phyloP scores from a whole-genome alignment of 2,329 filamentous ascomycete genomes.

The Cercospora berteroae region DNA sequence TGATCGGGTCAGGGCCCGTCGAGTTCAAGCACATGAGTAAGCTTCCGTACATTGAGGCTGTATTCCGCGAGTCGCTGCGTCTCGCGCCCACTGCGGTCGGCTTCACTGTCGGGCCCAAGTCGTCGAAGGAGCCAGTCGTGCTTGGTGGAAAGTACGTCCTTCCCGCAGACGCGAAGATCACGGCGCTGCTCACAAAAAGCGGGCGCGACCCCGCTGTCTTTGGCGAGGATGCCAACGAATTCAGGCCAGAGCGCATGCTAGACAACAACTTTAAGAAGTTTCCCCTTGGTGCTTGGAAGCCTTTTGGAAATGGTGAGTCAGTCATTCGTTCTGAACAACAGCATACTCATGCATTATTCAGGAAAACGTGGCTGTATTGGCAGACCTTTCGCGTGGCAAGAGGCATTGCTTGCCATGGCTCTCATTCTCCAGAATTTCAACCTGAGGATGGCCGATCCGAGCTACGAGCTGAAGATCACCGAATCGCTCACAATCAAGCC shows the following conservation, averaged over 20 bases:
- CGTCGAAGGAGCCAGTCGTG: constrained; percentile 35
- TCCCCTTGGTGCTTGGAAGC: constrained; percentile 40
- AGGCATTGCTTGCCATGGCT: constrained; percentile 54
- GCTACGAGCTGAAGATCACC: constrained; percentile 57
- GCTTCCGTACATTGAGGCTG: constrained; percentile 63
- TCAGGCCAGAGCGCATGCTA: constrained; percentile 70
- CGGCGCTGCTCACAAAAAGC: constrained; percentile 52
- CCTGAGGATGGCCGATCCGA: constrained; percentile 60
- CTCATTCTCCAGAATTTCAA: constrained; percentile 71
- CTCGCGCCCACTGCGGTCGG: constrained; percentile 58
- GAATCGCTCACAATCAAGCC: constrained; percentile 63
- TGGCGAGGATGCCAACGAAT: constrained; percentile 63
- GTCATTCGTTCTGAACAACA: constrained; percentile 12
- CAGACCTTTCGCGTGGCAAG: constrained; percentile 70
- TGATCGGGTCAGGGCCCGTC: constrained; percentile 60
- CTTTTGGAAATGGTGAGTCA: constrained; percentile 64
- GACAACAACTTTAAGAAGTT: constrained; percentile 61
- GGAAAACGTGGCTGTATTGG: constrained; percentile 71
- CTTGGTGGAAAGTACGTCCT: constrained; percentile 63
- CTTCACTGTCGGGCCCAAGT: constrained; percentile 39
- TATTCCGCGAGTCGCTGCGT: constrained; percentile 65
- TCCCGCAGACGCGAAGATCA: constrained; percentile 51
- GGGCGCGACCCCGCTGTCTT: constrained; percentile 64
- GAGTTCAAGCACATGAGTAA: constrained; percentile 61
- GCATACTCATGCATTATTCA: constrained; percentile 61